These are phyloP conservation scores for Sporothrix brunneoviolacea DNA, from an alignment of 2,329 filamentous ascomycete genomes.

Conservation along the genomic window DNA sequence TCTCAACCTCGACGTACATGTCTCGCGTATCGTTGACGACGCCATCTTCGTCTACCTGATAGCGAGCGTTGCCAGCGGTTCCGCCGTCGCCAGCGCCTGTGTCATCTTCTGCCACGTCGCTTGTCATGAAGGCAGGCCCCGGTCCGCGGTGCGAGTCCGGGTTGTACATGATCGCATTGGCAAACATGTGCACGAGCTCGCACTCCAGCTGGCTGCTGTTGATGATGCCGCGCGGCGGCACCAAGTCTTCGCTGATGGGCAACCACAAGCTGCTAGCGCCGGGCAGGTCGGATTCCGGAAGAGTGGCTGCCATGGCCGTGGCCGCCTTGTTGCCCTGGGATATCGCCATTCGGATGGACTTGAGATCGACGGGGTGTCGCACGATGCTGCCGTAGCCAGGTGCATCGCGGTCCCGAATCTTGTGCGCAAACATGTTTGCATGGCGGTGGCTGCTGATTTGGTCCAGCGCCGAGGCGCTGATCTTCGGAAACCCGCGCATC, in stretches of 20 bases:
- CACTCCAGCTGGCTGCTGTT: constrained; percentile 90
- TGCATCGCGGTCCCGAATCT: constrained; percentile 66
- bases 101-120: constrained; percentile 32
- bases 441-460: constrained; percentile 71
- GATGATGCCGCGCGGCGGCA: constrained; percentile 83
- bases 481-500: constrained; percentile 68
- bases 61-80: constrained; percentile 44
- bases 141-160: constrained; percentile 69
- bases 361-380: constrained; percentile 68
- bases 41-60: constrained; percentile 71
- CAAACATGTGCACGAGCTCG: constrained; percentile 93
- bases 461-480: constrained; percentile 65
- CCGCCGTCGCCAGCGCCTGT: constrained; percentile 27
- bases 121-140: constrained; percentile 52
- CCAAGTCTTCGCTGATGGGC: constrained; percentile 66
- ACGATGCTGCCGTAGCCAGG: constrained; percentile 71
- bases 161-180: constrained; percentile 98
- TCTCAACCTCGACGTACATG: constrained; percentile 86
- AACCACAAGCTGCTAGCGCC: constrained; percentile 54
- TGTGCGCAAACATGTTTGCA: constrained; percentile 72
- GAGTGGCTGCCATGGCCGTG: constrained; percentile 51
- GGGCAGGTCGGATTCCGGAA: constrained; percentile 47
- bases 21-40: constrained; percentile 81
- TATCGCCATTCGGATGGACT: constrained; percentile 69
- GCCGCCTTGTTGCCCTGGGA: constrained; percentile 64